Conservation (phyloP, 2,329 filamentous ascomycete genomes). For the Dothistroma septosporum region DNA sequence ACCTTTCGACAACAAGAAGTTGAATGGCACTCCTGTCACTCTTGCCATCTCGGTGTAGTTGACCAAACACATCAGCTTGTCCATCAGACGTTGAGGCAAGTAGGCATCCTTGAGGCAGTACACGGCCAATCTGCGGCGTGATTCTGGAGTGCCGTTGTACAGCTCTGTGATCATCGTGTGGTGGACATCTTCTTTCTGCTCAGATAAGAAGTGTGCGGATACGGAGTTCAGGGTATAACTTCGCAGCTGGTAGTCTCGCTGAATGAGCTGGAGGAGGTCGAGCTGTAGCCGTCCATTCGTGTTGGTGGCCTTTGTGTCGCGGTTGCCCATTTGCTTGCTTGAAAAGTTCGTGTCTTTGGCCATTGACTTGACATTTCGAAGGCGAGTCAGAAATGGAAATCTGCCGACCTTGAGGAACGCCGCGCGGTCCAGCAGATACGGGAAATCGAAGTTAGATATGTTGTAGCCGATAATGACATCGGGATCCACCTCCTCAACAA, state of each 20-base stretch:
- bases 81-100: constrained; percentile 87
- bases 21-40: constrained; percentile 97
- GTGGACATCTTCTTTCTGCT: constrained; percentile 98
- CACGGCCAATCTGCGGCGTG: constrained; percentile 79
- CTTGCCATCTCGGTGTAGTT: constrained; percentile 99
- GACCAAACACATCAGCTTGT: constrained; percentile 96
- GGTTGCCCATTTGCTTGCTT: constrained; percentile 97
- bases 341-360: constrained; percentile 81
- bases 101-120: constrained; percentile 99
- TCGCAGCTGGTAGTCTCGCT: constrained; percentile 88
- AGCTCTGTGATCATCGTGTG: constrained; percentile 99
- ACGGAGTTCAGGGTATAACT: constrained; percentile 98
- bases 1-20: constrained; percentile 82
- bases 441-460: constrained; percentile 97
- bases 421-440: constrained; percentile 85
- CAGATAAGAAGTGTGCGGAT: constrained; percentile 86
- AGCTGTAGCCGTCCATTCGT: constrained; percentile 90
- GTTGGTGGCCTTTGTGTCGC: constrained; percentile 90
- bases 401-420: constrained; percentile 72
- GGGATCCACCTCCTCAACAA: constrained; percentile 83
- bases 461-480: constrained; percentile 99
- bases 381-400: constrained; percentile 84
- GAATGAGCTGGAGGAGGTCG: constrained; percentile 89
- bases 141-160: constrained; percentile 94
- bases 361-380: constrained; percentile 66